These are phyloP conservation scores for Casuarina equisetifolia DNA, from an alignment of 306 rosid genomes.

Conservation along the genomic window DNA sequence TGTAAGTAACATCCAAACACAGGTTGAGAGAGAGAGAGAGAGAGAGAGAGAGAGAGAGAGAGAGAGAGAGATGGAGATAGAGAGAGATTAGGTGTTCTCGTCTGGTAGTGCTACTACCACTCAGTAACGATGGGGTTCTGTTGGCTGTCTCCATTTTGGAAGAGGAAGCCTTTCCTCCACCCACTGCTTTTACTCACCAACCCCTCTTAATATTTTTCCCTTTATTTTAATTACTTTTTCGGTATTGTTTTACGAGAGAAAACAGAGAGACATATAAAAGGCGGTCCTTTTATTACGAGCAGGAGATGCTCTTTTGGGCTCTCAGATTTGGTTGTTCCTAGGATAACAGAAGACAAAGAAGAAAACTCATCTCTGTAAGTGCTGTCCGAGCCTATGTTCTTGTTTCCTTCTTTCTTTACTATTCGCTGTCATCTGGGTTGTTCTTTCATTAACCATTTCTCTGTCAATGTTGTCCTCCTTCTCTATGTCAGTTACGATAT, in stretches of 20 bases:
- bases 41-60: background rate
- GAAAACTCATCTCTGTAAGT: constrained; percentile 36
- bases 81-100: background rate
- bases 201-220: background rate
- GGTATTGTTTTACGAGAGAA: constrained; percentile 10
- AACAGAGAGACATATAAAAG: constrained; percentile 27
- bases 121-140: constrained; percentile 57
- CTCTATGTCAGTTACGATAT: constrained; percentile 11
- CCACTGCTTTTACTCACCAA: constrained; percentile 41
- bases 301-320: constrained; percentile 31
- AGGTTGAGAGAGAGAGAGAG: background rate
- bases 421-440: background rate
- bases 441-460: background rate
- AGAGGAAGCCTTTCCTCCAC: constrained; percentile 32
- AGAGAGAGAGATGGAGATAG: constrained; percentile 4
- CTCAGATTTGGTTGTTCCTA: constrained; percentile 40
- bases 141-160: constrained; percentile 29
- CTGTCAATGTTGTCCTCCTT: background rate
- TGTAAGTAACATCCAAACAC: too few species aligned
- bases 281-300: constrained; percentile 15
- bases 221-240: too few species aligned
- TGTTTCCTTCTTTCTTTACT: constrained; percentile 6
- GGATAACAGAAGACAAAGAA: constrained; percentile 1
- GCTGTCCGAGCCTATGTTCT: constrained; percentile 7
- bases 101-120: constrained; percentile 50